phyloP scores from a whole-genome alignment of 495 filamentous ascomycete genomes.

The Penicillium roqueforti region DNA sequence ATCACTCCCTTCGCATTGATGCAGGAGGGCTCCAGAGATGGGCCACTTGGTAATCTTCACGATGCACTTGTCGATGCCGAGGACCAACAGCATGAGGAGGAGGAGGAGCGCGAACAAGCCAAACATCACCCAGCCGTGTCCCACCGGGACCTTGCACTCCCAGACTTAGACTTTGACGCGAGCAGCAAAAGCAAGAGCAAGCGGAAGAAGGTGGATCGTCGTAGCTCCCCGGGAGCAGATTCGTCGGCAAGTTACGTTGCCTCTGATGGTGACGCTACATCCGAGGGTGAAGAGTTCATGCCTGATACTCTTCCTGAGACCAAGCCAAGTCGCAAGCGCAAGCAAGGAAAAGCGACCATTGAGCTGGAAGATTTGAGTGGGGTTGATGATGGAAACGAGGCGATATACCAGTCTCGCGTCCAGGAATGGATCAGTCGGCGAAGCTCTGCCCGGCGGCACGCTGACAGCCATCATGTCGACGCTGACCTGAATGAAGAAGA shows the following conservation, averaged over 20 bases:
- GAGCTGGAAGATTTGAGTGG: constrained; percentile 65
- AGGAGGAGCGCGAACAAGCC: constrained; percentile 47
- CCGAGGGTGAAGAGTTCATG: constrained; percentile 37
- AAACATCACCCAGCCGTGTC: constrained; percentile 51
- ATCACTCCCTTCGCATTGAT: constrained; percentile 91
- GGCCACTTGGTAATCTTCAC: constrained; percentile 57
- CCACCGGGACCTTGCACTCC: constrained; percentile 75
- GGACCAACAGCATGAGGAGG: constrained; percentile 56
- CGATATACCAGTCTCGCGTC: constrained; percentile 72
- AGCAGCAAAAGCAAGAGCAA: constrained; percentile 31
- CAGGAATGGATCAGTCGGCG: constrained; percentile 68
- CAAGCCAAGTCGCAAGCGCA: constrained; percentile 34
- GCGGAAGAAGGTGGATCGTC: constrained; percentile 33
- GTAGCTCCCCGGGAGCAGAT: constrained; percentile 38
- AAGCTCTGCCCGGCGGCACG: constrained; percentile 57
- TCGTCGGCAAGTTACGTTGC: constrained; percentile 39
- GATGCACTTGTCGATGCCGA: constrained; percentile 76
- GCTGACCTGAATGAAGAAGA: constrained; percentile 36
- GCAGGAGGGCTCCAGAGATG: constrained; percentile 48
- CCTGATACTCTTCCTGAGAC: constrained; percentile 29
- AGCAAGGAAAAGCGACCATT: constrained; percentile 39
- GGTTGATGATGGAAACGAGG: constrained; percentile 89
- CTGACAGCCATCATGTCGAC: constrained; percentile 21
- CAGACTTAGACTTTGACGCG: constrained; percentile 66
- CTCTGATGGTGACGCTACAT: constrained; percentile 26